A percentile compares a stretch with the other conserved stretches of the same genome.
Evolutionary conservation across 2,329 filamentous ascomycete genomes (phyloP).

Genomic region (Beauveria pseudobassiana): DNA sequence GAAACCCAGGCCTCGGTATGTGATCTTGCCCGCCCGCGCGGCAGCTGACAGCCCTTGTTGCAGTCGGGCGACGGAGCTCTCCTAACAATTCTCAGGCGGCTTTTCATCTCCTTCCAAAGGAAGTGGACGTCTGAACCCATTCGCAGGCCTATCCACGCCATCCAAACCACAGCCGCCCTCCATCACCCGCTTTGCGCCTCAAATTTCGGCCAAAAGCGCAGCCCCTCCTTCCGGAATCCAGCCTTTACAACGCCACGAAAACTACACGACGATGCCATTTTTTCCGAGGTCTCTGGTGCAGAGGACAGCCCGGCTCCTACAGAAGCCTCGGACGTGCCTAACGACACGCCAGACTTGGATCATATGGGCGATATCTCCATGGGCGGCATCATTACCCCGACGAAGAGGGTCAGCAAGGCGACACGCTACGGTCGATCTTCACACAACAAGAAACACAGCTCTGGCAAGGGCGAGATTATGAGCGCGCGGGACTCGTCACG

Average conservation of each 20-base stretch:
- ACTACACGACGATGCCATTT: constrained; percentile 43
- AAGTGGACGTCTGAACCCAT: constrained; percentile 26
- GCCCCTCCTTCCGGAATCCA: constrained; percentile 53
- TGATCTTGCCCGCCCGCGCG: constrained; percentile 8
- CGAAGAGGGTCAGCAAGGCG: constrained; percentile 35
- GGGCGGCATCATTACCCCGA: constrained; percentile 37
- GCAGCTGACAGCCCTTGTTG: background rate
- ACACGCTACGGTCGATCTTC: constrained; percentile 35
- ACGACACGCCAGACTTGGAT: constrained; percentile 46
- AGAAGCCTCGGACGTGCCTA: constrained; percentile 46
- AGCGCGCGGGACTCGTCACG: constrained; percentile 31
- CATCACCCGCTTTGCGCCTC: constrained; percentile 39
- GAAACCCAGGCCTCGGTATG: constrained; percentile 34
- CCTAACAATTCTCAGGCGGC: constrained; percentile 15
- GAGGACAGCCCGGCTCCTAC: constrained; percentile 55
- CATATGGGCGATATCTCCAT: constrained; percentile 33
- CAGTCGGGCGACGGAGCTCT: constrained; percentile 2
- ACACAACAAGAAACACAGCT: constrained; percentile 31
- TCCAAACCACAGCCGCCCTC: constrained; percentile 33
- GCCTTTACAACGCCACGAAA: constrained; percentile 58
- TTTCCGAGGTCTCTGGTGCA: constrained; percentile 49
- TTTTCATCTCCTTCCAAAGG: constrained; percentile 33
- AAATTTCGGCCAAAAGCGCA: constrained; percentile 32
- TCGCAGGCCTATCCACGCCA: constrained; percentile 30
- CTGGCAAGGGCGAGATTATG: constrained; percentile 61